phyloP scores from a whole-genome alignment of 495 filamentous ascomycete genomes.

The Platismatia glauca region DNA sequence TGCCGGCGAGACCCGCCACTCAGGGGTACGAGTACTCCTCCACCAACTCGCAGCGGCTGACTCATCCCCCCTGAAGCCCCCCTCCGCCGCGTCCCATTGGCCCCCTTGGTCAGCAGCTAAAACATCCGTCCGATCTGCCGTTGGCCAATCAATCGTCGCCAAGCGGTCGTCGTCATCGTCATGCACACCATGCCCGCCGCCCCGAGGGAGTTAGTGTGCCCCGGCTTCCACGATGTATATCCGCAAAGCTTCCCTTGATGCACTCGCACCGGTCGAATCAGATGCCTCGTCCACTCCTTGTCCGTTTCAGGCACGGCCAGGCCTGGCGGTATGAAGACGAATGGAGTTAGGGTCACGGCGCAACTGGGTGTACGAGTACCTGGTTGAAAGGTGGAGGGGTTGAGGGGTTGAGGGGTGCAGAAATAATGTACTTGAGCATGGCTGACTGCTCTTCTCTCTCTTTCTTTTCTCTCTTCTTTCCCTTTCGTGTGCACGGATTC shows the following conservation, averaged over 20 bases:
- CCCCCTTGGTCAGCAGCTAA: neutral
- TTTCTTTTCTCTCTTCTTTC: neutral
- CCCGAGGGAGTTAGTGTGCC: too few relatives aligned
- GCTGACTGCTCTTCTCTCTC: neutral
- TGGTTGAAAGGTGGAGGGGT: neutral
- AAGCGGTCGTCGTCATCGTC: neutral
- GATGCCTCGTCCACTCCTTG: neutral
- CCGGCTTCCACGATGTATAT: too few relatives aligned
- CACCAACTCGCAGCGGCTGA: neutral
- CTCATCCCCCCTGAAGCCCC: neutral
- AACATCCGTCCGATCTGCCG: neutral
- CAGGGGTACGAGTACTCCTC: neutral
- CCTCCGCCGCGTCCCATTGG: neutral
- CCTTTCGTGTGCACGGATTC: neutral
- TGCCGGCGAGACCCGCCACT: neutral
- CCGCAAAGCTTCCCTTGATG: too few relatives aligned
- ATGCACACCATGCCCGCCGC: slow-evolving; percentile 4
- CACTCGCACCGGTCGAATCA: neutral
- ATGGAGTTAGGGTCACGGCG: neutral
- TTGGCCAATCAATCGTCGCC: neutral
- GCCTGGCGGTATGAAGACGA: neutral
- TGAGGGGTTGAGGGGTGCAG: neutral
- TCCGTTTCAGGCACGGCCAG: neutral
- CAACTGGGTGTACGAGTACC: too few relatives aligned
- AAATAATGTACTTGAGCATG: neutral